Percentiles rank a stretch among this genome's conserved stretches.
phyloP scores from a whole-genome alignment of 73 alveolate genomes.

The Paramecium biaurelia region DNA sequence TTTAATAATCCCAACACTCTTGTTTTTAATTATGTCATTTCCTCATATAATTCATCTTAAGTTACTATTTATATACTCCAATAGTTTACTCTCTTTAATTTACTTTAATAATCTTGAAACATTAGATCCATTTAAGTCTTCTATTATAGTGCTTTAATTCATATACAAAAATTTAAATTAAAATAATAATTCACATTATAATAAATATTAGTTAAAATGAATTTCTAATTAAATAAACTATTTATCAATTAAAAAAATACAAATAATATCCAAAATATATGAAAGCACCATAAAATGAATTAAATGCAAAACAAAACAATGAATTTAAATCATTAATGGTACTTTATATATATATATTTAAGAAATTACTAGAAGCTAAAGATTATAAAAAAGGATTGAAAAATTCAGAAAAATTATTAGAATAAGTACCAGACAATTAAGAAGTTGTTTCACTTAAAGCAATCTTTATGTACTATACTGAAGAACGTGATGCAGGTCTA shows the following conservation, averaged over 20 bases:
- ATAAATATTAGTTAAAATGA: too few species aligned
- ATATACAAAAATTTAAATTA: neutral
- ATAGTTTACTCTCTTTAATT: conserved; percentile 22
- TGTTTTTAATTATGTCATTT: conserved; percentile 16
- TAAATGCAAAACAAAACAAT: neutral
- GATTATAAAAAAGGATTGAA: conserved; percentile 56
- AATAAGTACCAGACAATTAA: conserved; percentile 65
- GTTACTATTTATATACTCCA: neutral
- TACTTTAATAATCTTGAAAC: neutral
- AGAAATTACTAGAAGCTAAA: conserved; percentile 23
- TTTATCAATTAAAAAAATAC: too few species aligned
- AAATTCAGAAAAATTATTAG: conserved; percentile 63
- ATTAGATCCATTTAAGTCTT: conserved; percentile 3
- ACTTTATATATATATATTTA: neutral
- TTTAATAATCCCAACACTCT: conserved; percentile 32
- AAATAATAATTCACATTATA: too few species aligned
- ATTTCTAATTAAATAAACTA: neutral
- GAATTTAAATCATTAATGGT: conserved; percentile 20
- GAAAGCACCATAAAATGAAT: neutral
- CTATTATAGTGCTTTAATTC: neutral
- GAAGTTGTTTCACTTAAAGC: conserved; percentile 74
- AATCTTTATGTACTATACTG: conserved; percentile 59
- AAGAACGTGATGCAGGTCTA: conserved; percentile 61
- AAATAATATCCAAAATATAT: neutral
- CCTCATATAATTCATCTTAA: conserved; percentile 43